Base-by-base conservation (phyloP, 1,139 yeast genomes). In the Candida sojae region DNA sequence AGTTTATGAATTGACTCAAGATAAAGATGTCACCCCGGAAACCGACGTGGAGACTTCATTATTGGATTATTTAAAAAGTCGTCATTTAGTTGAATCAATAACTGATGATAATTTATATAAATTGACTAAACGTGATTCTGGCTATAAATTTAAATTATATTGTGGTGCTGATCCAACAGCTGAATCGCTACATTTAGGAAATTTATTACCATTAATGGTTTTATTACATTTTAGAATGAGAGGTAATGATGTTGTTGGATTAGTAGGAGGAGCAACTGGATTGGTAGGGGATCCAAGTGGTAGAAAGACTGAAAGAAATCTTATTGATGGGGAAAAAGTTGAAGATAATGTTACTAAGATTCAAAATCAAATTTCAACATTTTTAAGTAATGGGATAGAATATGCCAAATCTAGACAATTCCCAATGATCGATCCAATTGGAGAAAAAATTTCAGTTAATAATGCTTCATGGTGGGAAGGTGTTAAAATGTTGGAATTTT, bases 151-250 rank as follows among this genome's bases (percentile, higher is more conserved):
- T 45, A 83, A 86, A 17, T 64, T 89, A 12, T 95, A 93, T 67
- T 86, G 96, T 66, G 99, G 99, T 13, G 98, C 97, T 0, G 99
- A 93, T 62, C 99, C 99, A 0, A 85, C 96, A 0, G 99, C 99
- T 0, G 71, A 66, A 45, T 91, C 98, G 0, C 72, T 93, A 30
- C 99, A 93, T 68, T 69, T 93, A 53, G 99, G 99, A 1, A 93
- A 93, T 59, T 69, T 95, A 49, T 73, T 93, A 39, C 99, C 99
- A 1, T 69, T 93, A 54, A 82, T 95, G 84, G 83, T 90, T 3
- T 68, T 92, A 42, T 72, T 93, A 42, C 97, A 95, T 63, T 92
- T 91, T 64, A 82, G 82, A 54, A 69, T 92, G 35, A 71, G 95
- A 33, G 99, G 99, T 0, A 96, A 92, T 62, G 81, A 82, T 55